Evolutionary conservation across 768 basidiomycete species (phyloP).

Genomic region (Collybiopsis confluens): DNA sequence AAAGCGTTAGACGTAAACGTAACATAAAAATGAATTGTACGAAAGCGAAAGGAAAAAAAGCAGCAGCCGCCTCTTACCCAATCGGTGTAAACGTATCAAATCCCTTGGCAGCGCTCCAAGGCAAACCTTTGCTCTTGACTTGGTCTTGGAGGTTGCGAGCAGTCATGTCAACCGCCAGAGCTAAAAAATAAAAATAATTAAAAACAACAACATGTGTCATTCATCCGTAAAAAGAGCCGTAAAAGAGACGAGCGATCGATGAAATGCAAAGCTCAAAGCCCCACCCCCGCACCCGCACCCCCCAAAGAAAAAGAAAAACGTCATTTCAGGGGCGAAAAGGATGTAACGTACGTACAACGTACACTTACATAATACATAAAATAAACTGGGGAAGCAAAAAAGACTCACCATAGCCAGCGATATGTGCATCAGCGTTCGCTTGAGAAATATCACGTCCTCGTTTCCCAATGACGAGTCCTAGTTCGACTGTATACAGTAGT

Average conservation of each 20-base stretch:
- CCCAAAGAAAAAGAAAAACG: too few species aligned
- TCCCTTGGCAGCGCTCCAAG: constrained; percentile 96
- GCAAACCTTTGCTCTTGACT: constrained; percentile 90
- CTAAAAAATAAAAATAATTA: constrained; percentile 34
- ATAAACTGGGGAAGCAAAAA: constrained; percentile 6
- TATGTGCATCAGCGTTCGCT: constrained; percentile 65
- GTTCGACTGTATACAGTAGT: constrained; percentile 63
- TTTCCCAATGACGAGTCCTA: constrained; percentile 94
- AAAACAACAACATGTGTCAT: not conserved
- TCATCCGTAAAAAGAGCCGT: not conserved
- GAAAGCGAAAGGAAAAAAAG: constrained; percentile 6
- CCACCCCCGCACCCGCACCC: too few species aligned
- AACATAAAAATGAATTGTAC: not conserved
- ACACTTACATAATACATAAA: too few species aligned
- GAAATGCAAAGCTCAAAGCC: too few species aligned
- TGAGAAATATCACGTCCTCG: constrained; percentile 77
- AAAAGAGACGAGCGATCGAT: too few species aligned
- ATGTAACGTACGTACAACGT: too few species aligned
- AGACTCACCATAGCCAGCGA: constrained; percentile 88
- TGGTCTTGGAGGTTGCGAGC: constrained; percentile 92
- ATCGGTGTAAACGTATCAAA: constrained; percentile 96
- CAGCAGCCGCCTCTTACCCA: constrained; percentile 46
- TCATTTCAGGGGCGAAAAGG: too few species aligned
- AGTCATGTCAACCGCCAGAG: constrained; percentile 94
- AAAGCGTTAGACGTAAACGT: not conserved